These are phyloP conservation scores for Pseudocercospora eumusae DNA, from an alignment of 2,329 filamentous ascomycete genomes.

Conservation along the genomic window DNA sequence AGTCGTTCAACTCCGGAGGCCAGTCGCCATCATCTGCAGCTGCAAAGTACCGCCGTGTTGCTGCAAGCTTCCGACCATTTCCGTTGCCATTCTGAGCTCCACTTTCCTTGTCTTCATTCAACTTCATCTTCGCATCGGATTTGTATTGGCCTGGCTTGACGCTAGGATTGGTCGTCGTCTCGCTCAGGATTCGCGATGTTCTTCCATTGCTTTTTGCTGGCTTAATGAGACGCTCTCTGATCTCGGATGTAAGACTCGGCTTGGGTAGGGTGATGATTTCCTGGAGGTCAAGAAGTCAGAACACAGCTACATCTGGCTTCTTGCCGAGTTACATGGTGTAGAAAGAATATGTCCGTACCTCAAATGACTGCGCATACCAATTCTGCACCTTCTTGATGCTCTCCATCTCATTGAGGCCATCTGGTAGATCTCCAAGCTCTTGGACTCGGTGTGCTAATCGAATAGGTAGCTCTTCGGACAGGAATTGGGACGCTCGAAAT, in stretches of 20 bases:
- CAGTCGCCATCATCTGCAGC: slow-evolving; percentile 89
- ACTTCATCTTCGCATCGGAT: slow-evolving; percentile 56
- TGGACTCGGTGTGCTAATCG: slow-evolving; percentile 94
- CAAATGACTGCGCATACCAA: slow-evolving; percentile 99
- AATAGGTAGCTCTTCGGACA: slow-evolving; percentile 96
- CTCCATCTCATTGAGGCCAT: slow-evolving; percentile 96
- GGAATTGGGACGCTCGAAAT: slow-evolving; percentile 96
- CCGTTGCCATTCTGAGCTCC: slow-evolving; percentile 50
- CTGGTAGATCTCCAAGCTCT: slow-evolving; percentile 86
- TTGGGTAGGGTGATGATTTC: slow-evolving; percentile 87
- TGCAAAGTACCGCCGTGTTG: slow-evolving; percentile 72
- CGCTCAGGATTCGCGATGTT: slow-evolving; percentile 68
- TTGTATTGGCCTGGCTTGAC: slow-evolving; percentile 79
- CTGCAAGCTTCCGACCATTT: slow-evolving; percentile 48
- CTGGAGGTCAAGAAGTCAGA: slow-evolving; percentile 48
- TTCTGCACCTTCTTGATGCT: slow-evolving; percentile 93
- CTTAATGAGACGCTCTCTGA: slow-evolving; percentile 75
- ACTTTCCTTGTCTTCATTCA: slow-evolving; percentile 50
- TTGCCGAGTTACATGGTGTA: neutral
- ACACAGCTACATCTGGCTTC: neutral
- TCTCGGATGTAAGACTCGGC: slow-evolving; percentile 72
- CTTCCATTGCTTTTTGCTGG: slow-evolving; percentile 62
- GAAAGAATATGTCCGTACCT: slow-evolving; percentile 61
- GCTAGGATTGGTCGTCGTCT: slow-evolving; percentile 87
- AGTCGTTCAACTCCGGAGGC: slow-evolving; percentile 91